Evolutionary conservation across 768 basidiomycete genomes (phyloP).

Genomic region (Harrya chromipes): DNA sequence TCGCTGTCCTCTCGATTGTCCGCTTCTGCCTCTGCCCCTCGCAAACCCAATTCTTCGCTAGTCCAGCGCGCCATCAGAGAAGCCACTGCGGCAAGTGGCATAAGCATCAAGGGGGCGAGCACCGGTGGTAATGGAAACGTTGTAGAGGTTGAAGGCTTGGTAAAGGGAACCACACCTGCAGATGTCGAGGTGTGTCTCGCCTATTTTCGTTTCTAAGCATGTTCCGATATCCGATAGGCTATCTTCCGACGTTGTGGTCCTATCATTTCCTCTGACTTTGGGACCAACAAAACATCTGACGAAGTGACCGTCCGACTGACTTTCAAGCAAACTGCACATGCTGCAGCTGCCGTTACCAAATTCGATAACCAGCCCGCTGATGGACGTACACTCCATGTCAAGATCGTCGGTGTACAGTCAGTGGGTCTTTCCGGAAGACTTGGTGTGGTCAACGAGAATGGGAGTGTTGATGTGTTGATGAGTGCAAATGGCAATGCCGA

Average conservation of each 20-base stretch:
- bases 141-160: constrained; percentile 72
- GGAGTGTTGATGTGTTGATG: constrained; percentile 55
- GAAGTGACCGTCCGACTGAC: constrained; percentile 66
- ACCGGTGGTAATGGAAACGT: constrained; percentile 52
- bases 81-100: constrained; percentile 42
- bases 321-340: constrained; percentile 62
- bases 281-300: constrained; percentile 14
- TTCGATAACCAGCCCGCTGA: constrained; percentile 84
- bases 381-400: constrained; percentile 67
- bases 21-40: constrained; percentile 38
- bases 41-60: constrained; percentile 53
- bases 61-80: constrained; percentile 63
- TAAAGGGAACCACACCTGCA: constrained; percentile 72
- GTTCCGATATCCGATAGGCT: constrained; percentile 36
- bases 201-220: neutral
- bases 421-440: constrained; percentile 57
- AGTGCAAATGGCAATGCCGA: constrained; percentile 39
- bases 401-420: constrained; percentile 55
- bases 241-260: constrained; percentile 81
- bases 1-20: constrained; percentile 56
- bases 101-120: constrained; percentile 72
- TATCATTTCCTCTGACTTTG: constrained; percentile 43
- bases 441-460: constrained; percentile 43
- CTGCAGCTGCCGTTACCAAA: constrained; percentile 63
- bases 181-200: constrained; percentile 54